Percentiles rank a stretch among this genome's conserved stretches.
phyloP scores from a whole-genome alignment of 1,284 basidiomycete genomes.

The Hemileia vastatrix region DNA sequence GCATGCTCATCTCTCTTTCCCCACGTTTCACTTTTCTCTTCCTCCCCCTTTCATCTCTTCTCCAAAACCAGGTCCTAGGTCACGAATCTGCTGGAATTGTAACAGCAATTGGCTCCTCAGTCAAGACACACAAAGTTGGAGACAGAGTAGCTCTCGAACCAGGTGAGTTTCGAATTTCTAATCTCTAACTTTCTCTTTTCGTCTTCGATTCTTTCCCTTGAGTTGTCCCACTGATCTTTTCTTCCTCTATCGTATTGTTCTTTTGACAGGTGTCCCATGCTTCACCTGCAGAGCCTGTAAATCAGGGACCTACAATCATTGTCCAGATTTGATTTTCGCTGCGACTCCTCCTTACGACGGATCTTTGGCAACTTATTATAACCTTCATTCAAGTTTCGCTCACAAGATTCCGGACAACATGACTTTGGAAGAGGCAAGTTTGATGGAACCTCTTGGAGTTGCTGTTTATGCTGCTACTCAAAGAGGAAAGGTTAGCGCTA shows the following conservation, averaged over 20 bases:
- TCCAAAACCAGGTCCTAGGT: slow-evolving; percentile 50
- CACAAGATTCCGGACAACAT: slow-evolving; percentile 45
- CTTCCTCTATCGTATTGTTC: too few species aligned
- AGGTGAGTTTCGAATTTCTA: too few species aligned
- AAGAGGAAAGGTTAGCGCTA: slow-evolving; percentile 57
- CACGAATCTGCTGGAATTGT: slow-evolving; percentile 56
- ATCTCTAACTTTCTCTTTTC: too few species aligned
- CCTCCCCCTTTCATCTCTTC: too few species aligned
- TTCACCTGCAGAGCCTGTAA: slow-evolving; percentile 54
- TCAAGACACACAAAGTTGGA: slow-evolving; percentile 64
- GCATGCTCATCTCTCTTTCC: too few species aligned
- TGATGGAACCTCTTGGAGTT: slow-evolving; percentile 89
- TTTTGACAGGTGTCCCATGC: slow-evolving; percentile 62
- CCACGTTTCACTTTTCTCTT: too few species aligned
- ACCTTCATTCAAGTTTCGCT: slow-evolving; percentile 38
- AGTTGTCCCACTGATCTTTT: too few species aligned
- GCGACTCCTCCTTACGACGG: slow-evolving; percentile 85
- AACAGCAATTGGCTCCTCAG: slow-evolving; percentile 56
- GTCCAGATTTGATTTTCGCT: slow-evolving; percentile 68
- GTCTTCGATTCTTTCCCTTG: too few species aligned
- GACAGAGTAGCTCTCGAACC: slow-evolving; percentile 81
- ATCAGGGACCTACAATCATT: slow-evolving; percentile 51
- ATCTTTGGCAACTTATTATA: slow-evolving; percentile 61
- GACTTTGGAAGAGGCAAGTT: slow-evolving; percentile 47
- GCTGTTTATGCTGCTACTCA: slow-evolving; percentile 77